These are phyloP conservation scores for Colletotrichum sp. DNA, from an alignment of 2,329 filamentous ascomycete species.

Conservation along the genomic window DNA sequence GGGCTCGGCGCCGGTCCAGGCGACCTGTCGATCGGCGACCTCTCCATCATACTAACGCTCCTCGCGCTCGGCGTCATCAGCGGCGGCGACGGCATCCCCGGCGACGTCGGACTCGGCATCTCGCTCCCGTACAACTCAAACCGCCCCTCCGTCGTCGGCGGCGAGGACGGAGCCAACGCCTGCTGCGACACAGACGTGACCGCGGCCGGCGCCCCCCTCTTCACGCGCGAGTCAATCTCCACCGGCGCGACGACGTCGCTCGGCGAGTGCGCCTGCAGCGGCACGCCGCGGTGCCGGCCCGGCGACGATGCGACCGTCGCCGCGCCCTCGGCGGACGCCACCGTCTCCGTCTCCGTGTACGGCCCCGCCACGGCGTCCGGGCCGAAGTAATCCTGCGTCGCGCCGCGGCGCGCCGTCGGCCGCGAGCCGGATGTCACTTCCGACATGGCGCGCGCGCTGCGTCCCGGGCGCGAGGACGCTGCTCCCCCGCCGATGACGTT, in stretches of 20 bases:
- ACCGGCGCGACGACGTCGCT: constrained; percentile 57
- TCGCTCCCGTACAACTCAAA: constrained; percentile 52
- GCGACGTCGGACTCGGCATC: constrained; percentile 16
- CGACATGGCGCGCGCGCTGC: constrained; percentile 30
- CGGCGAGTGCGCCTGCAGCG: constrained; percentile 49
- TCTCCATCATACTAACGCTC: constrained; percentile 5
- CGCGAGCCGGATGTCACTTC: constrained; percentile 33
- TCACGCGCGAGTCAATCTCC: constrained; percentile 53
- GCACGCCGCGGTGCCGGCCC: constrained; percentile 41
- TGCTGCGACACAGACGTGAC: constrained; percentile 24
- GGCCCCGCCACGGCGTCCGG: constrained; percentile 50
- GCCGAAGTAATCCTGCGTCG: constrained; percentile 48
- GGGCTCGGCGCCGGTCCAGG: neutral
- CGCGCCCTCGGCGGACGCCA: neutral
- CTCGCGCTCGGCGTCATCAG: constrained; percentile 2
- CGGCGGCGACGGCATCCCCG: neutral
- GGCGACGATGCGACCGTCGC: constrained; percentile 26
- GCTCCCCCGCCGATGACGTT: no score
- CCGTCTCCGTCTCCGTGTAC: constrained; percentile 41
- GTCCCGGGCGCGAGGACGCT: constrained; percentile 11
- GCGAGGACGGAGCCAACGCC: constrained; percentile 27
- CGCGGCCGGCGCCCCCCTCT: neutral
- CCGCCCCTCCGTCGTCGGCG: constrained; percentile 34
- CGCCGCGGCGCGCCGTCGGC: constrained; percentile 31
- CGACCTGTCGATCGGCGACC: neutral